Base-by-base conservation (phyloP, 192 early-diverging fungal genomes). In the Coemansia sp. region DNA sequence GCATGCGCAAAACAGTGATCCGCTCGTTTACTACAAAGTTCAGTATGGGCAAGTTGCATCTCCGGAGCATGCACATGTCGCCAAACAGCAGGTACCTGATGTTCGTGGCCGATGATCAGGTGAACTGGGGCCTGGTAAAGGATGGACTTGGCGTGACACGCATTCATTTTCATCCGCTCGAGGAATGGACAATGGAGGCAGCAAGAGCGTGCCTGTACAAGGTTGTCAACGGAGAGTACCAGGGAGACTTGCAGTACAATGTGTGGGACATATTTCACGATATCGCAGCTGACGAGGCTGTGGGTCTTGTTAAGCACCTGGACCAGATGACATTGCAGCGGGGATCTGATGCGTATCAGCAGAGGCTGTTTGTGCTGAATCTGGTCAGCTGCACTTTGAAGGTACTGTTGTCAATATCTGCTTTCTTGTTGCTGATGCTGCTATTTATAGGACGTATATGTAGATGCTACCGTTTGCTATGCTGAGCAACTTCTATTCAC, bases 21-120 rank as follows among this genome's bases (percentile, higher is more conserved):
- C 52, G 45, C 10, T 70, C 71, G 34, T 80, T 80, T 54, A 80
- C 77, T 17, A 80, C 77, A 40, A 65, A 69, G 40, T 80, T 80
- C 52, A 67, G 66, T n/a, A 70, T 80, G 61, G 55, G 44, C 37
- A 27, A 52, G 15, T 34, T 80, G 42, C 52, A 70, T n/a, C 61
- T 79, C 9, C 67, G 77, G 8, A 61, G 71, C 28, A 58, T 79
- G 67, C 2, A 6, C 6, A 30, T 70, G 41, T 74, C 71, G 3
- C 71, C 70, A 20, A 63, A 70, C 27, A 62, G 37, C 5, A 67
- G 77, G 2, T 70, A 67, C 19, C 40, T 79, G 64, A 50, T 42
- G 6, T 79, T 79, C 65, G 65, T 54, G 7, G 64, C 50, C 53
- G 71, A 79, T 50, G 77, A 79, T 47, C 77, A 79, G 42, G 52